phyloP scores from a whole-genome alignment of 345 rosid species.

The Eucalyptus polybractea region DNA sequence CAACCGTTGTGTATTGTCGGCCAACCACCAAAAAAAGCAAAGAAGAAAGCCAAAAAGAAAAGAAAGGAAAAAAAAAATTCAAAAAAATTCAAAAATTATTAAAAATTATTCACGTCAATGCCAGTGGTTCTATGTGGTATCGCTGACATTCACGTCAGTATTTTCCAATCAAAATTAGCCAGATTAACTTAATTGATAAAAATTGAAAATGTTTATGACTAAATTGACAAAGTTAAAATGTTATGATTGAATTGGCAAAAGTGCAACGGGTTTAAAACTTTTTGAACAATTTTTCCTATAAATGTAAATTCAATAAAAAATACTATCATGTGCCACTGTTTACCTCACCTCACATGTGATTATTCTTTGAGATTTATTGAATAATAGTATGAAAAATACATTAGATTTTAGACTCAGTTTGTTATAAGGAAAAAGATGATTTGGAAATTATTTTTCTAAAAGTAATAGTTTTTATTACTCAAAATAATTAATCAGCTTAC shows the following conservation, averaged over 20 bases:
- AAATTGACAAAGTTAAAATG: too few species aligned
- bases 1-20: rapidly evolving
- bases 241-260: too few species aligned
- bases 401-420: not conserved
- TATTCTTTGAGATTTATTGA: not conserved
- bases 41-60: too few species aligned
- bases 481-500: not conserved
- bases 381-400: not conserved
- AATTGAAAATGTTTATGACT: too few species aligned
- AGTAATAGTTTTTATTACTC: not conserved
- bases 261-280: rapidly evolving
- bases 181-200: too few species aligned
- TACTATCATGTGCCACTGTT: not conserved
- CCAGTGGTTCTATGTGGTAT: too few species aligned
- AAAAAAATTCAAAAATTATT: too few species aligned
- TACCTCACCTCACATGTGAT: not conserved
- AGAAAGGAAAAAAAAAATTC: too few species aligned
- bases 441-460: not conserved
- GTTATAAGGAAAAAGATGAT: not conserved
- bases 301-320: not conserved
- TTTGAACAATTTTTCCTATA: not conserved
- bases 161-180: too few species aligned
- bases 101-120: too few species aligned
- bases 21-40: too few species aligned
- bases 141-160: rapidly evolving